These are phyloP conservation scores for Phytopythium aichiense DNA, from an alignment of 352 stramenopile genomes.

Conservation along the genomic window DNA sequence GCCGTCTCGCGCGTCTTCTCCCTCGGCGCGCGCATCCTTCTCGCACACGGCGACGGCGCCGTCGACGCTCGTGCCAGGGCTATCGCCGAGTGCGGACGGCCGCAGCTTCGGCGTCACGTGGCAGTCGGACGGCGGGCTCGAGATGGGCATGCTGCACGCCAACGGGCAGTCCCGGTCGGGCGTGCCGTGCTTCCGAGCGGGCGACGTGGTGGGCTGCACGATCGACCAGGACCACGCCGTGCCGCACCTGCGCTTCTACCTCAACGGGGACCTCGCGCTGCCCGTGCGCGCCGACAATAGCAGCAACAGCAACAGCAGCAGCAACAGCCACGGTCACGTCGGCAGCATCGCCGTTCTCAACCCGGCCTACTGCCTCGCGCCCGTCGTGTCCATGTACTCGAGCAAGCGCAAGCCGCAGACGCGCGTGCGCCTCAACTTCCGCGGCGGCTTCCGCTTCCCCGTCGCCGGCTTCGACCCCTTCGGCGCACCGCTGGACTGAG, in stretches of 20 bases:
- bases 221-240: slow-evolving; percentile 72
- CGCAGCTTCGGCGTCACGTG: slow-evolving; percentile 67
- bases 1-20: not conserved
- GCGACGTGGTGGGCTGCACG: slow-evolving; percentile 68
- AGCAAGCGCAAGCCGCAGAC: slow-evolving; percentile 64
- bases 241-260: slow-evolving; percentile 66
- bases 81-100: slow-evolving; percentile 50
- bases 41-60: slow-evolving; percentile 3
- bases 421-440: slow-evolving; percentile 76
- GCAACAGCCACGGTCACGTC: too few species aligned
- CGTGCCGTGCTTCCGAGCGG: slow-evolving; percentile 56
- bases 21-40: not conserved
- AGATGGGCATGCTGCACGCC: slow-evolving; percentile 71
- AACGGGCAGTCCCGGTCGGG: slow-evolving; percentile 67
- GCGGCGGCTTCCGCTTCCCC: slow-evolving; percentile 61
- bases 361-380: slow-evolving; percentile 54
- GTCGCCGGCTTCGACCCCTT: slow-evolving; percentile 70
- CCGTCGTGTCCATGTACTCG: slow-evolving; percentile 76
- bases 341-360: slow-evolving; percentile 42
- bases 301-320: not conserved
- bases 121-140: slow-evolving; percentile 65
- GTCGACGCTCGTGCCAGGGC: slow-evolving; percentile 41
- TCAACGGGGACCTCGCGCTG: slow-evolving; percentile 70
- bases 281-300: slow-evolving; percentile 10
- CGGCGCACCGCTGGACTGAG: slow-evolving; percentile 39